Evolutionary conservation across 1,139 yeast species (phyloP), one percentile per base, ranked within the genome.

Genomic region (Kurtzmaniella natalensis): DNA sequence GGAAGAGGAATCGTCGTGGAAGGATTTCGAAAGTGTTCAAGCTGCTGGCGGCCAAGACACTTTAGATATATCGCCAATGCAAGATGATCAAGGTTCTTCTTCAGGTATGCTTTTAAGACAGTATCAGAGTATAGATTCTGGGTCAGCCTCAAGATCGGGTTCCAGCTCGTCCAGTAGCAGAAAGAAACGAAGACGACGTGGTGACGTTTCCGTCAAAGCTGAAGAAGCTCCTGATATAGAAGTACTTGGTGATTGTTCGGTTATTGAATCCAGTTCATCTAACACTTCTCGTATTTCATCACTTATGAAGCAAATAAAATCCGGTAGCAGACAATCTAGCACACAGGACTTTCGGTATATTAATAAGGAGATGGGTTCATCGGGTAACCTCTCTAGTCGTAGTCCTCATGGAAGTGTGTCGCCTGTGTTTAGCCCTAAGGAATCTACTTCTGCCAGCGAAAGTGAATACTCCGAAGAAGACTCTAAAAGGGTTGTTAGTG

Each of bases 1-100:
- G 9, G 75, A 67, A 18, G 75, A 69, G 38, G 42, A 53, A 5
- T 49, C 50, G 30, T 57, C 73, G 1, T 69, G 75, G 75, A 59
- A 57, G 17, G 36, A 56, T 27, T 67, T 66, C 39, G 70, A 68
- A 10, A 30, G 26, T 14, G 24, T 18, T 20, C 23, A 17, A 24
- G 30, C n/a, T 8, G 16, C 13, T 7, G 26, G 15, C 13, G 26
- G 14, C 16, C 14, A 14, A 11, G 15, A 23, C 9, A 23, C 9
- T 16, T 23, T 16, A 13, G 26, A 23, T 11, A 7, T 13, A 11
- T 14, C 11, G 11, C 16, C 11, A 5, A 16, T 5, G 11, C 26
- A 13, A 16, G 4, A 4, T 4, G 4, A 11, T 5, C 26, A 23
- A 11, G 7, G 9, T 5, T 5, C 16, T 4, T 11, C 26, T 8